Evolutionary conservation across 768 basidiomycete species (phyloP), one percentile per base, ranked within the genome.

Genomic region (Mycena amicta): DNA sequence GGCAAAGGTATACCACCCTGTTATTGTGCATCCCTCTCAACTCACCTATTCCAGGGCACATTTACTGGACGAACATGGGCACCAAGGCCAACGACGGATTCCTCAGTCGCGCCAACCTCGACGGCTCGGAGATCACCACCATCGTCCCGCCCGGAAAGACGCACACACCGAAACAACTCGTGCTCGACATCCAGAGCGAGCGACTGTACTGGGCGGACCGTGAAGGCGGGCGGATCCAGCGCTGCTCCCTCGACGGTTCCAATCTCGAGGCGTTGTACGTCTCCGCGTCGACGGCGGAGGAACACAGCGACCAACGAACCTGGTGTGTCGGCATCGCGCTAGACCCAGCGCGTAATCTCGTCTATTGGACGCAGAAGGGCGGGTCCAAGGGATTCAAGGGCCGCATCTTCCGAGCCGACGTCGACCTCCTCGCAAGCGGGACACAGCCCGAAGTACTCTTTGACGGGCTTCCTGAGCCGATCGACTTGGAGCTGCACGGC

Each of bases 61-160:
- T 64, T 3, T 64, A 64, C 50, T 61, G 59, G 56, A 61, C 63
- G 16, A 57, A 58, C 50, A 64, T 64, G 63, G 63, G 63, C 45
- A 27, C 55, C 15, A 50, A 20, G 20, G 59, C 43, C 4, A 53
- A 58, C 53, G 59, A 61, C 29, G 63, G 59, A 18, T 58, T 50
- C 53, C 39, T 64, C 15, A 57, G 56, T 11, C 59, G 63, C 52
- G n/a, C 50, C 23, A 61, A 64, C 45, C 43, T 61, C 28, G 63
- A 64, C 41, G 63, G 63, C 6, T 57, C 53, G 6, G 37, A 58
- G 6, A 23, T 56, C 1, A 55, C 41, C 12, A 55, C 43, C 8
- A 64, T 64, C 40, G 63, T 64, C 16, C 59, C 59, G 6, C 40
- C 52, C 16, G 63, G 63, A 5, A 51, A 47, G 5, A 64, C 63